Evolutionary conservation across 805 yeast genomes (phyloP).

Genomic region (Wickerhamomyces tratensis): DNA sequence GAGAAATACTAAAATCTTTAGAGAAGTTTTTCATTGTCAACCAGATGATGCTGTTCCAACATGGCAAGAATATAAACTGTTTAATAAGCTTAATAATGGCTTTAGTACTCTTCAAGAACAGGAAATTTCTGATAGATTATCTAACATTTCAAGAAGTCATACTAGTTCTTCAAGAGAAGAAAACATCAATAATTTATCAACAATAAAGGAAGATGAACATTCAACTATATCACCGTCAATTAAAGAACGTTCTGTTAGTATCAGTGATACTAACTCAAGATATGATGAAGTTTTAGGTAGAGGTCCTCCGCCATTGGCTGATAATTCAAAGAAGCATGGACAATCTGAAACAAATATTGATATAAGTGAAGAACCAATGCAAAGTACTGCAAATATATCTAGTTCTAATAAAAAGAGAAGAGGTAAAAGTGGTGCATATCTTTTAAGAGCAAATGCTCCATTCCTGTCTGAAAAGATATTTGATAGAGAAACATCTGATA

Average conservation of each 20-base stretch:
- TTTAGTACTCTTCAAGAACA: slow-evolving; percentile 30
- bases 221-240: too few species aligned
- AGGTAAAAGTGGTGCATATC: slow-evolving; percentile 28
- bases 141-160: neutral
- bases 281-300: too few species aligned
- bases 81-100: slow-evolving; percentile 47
- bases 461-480: slow-evolving; percentile 38
- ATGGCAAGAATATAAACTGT: slow-evolving; percentile 84
- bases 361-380: too few species aligned
- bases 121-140: slow-evolving; percentile 11
- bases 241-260: too few species aligned
- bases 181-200: neutral
- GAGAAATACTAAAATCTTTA: slow-evolving; percentile 71
- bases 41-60: slow-evolving; percentile 88
- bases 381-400: too few species aligned
- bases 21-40: slow-evolving; percentile 85
- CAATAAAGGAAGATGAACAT: neutral
- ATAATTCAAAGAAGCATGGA: too few species aligned
- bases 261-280: too few species aligned
- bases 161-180: neutral
- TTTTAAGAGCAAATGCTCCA: slow-evolving; percentile 22
- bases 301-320: too few species aligned
- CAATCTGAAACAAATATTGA: too few species aligned
- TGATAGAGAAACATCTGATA: slow-evolving; percentile 70
- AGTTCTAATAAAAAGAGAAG: slow-evolving; percentile 8